These are phyloP conservation scores for Ogataea degrootiae DNA, from an alignment of 805 yeast species.

Conservation along the genomic window DNA sequence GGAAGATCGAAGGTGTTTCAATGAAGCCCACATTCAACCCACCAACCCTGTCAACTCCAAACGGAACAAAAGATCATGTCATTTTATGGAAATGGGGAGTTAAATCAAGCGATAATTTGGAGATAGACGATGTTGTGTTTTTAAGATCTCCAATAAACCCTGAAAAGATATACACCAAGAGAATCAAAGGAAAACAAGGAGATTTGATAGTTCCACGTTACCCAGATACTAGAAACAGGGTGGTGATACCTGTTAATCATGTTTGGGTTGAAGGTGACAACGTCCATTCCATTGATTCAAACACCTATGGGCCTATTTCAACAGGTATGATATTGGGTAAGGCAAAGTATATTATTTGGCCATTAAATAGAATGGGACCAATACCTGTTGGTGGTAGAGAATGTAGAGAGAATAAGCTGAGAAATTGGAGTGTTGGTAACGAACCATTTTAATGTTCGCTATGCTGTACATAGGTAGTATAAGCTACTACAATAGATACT, in stretches of 20 bases:
- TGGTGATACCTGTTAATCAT: conserved; percentile 71
- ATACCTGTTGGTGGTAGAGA: conserved; percentile 52
- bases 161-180: conserved; percentile 65
- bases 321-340: conserved; percentile 76
- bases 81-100: conserved; percentile 62
- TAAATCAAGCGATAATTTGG: conserved; percentile 40
- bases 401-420: conserved; percentile 31
- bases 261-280: conserved; percentile 96
- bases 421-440: background rate
- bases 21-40: conserved; percentile 92
- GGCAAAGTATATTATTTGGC: conserved; percentile 68
- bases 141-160: conserved; percentile 82
- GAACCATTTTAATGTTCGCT: background rate
- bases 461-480: background rate
- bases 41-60: conserved; percentile 29
- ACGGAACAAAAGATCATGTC: conserved; percentile 53
- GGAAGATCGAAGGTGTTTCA: conserved; percentile 72
- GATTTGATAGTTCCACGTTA: conserved; percentile 58
- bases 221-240: conserved; percentile 61
- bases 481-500: no score
- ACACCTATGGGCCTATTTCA: conserved; percentile 84
- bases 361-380: conserved; percentile 49
- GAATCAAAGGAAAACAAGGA: conserved; percentile 73
- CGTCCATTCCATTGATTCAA: conserved; percentile 77
- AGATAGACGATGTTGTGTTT: conserved; percentile 68